Evolutionary conservation across 2,329 filamentous ascomycete species (phyloP).

Genomic region (Fusarium dimerum): DNA sequence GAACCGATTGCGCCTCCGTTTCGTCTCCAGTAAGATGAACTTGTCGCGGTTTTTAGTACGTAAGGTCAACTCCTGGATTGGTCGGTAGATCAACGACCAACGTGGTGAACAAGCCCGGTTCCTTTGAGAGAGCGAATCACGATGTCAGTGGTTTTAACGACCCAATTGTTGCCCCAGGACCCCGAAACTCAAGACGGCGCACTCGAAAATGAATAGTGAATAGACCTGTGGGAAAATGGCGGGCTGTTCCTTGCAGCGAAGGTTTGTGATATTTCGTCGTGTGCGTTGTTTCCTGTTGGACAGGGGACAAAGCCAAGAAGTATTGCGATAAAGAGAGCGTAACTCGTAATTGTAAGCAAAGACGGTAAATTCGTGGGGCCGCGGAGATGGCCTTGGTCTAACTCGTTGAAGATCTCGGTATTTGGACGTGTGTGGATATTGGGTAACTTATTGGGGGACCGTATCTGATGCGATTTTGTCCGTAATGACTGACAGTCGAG

Average conservation of each 20-base stretch:
- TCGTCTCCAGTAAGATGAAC: constrained; percentile 21
- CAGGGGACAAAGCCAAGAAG: constrained; percentile 5
- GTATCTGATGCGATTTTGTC: not conserved
- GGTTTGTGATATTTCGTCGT: constrained; percentile 10
- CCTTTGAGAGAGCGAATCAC: constrained; percentile 21
- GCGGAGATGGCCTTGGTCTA: constrained; percentile 19
- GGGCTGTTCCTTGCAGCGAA: constrained; percentile 30
- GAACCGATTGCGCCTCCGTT: constrained; percentile 27
- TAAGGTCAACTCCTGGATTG: constrained; percentile 31
- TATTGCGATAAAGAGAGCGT: constrained; percentile 16
- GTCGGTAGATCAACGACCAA: constrained; percentile 22
- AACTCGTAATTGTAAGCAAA: constrained; percentile 19
- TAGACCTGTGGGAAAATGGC: constrained; percentile 20
- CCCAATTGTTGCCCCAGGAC: constrained; percentile 1
- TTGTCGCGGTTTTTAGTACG: constrained; percentile 26
- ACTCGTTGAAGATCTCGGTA: constrained; percentile 6
- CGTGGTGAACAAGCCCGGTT: constrained; percentile 11
- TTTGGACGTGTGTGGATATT: constrained; percentile 1
- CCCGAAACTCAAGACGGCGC: constrained; percentile 10
- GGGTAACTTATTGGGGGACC: not conserved
- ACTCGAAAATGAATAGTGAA: constrained; percentile 9
- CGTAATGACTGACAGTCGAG: not conserved
- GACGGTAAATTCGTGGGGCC: constrained; percentile 19
- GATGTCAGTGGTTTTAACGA: constrained; percentile 12
- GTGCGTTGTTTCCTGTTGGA: constrained; percentile 9